Conservation (phyloP, 495 filamentous ascomycete species). For the Hypoxylon crocopeplum region DNA sequence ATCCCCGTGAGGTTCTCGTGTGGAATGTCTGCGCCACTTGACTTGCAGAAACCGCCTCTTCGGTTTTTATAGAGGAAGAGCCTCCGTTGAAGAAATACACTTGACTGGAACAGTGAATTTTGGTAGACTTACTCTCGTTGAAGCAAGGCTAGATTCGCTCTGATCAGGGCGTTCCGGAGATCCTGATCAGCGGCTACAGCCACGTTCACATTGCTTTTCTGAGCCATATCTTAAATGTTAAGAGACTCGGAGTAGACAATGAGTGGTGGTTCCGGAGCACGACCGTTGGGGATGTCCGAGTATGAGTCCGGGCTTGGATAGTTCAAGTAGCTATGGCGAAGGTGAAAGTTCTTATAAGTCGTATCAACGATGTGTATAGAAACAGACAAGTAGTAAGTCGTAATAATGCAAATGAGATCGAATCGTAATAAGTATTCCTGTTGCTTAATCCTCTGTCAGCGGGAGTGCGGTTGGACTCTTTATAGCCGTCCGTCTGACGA, state of each 20-base stretch:
- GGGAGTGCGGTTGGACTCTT: constrained; percentile 12
- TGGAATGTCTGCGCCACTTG: constrained; percentile 5
- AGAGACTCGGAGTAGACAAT: not conserved
- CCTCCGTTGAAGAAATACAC: no score
- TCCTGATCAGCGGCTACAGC: constrained; percentile 25
- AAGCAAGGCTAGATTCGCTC: constrained; percentile 32
- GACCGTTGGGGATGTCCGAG: constrained; percentile 24
- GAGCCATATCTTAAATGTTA: constrained; percentile 26
- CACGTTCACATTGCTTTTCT: constrained; percentile 10
- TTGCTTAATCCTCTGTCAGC: not conserved
- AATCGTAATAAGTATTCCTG: not conserved
- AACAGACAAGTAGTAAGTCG: not conserved
- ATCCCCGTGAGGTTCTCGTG: not conserved
- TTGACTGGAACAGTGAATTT: no score
- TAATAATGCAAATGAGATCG: constrained; percentile 6
- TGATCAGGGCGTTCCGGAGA: constrained; percentile 31
- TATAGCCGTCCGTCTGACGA: constrained; percentile 15
- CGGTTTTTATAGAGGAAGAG: no score
- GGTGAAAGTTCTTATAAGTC: not conserved
- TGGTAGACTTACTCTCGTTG: constrained; percentile 32
- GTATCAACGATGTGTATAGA: not conserved
- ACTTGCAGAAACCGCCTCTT: no score
- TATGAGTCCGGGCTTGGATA: constrained; percentile 10
- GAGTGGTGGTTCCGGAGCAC: not conserved
- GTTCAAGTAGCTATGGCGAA: not conserved